phyloP scores from a whole-genome alignment of 495 filamentous ascomycete species.

The Trichoderma asperelloides region DNA sequence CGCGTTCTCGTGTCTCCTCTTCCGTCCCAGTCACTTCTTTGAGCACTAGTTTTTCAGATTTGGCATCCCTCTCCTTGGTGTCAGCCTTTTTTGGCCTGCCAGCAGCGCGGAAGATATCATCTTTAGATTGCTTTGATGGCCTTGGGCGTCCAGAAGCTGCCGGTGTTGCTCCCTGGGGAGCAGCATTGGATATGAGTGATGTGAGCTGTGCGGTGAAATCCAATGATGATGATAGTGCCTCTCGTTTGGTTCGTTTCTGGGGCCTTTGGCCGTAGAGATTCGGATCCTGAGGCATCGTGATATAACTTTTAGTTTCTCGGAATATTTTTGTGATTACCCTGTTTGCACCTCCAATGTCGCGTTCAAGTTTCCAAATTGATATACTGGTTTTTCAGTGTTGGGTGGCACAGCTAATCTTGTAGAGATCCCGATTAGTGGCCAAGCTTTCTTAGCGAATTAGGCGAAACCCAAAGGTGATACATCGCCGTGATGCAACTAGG shows the following conservation, averaged over 20 bases:
- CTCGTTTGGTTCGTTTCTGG: constrained; percentile 48
- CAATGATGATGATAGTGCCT: constrained; percentile 63
- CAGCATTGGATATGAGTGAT: constrained; percentile 53
- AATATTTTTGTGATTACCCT: background rate
- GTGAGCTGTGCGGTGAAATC: constrained; percentile 72
- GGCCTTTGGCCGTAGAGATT: constrained; percentile 71
- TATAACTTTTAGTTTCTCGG: background rate
- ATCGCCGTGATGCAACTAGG: background rate
- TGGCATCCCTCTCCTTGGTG: constrained; percentile 26
- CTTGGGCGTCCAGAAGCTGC: constrained; percentile 49
- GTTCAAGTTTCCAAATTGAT: background rate
- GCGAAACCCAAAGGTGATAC: background rate
- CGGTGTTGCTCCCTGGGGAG: constrained; percentile 19
- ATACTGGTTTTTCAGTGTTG: too few species aligned
- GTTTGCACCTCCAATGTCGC: background rate
- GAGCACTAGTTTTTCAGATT: constrained; percentile 26
- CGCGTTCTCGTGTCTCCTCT: constrained; percentile 36
- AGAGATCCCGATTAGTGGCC: background rate
- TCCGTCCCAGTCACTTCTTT: constrained; percentile 33
- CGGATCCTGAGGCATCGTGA: constrained; percentile 46
- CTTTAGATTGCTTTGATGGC: constrained; percentile 53
- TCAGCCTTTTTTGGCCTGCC: constrained; percentile 50
- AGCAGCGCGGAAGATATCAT: constrained; percentile 55
- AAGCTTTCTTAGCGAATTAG: too few species aligned
- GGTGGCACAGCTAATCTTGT: background rate